phyloP scores from a whole-genome alignment of 495 filamentous ascomycete genomes.

The Aspergillus conjunctus region DNA sequence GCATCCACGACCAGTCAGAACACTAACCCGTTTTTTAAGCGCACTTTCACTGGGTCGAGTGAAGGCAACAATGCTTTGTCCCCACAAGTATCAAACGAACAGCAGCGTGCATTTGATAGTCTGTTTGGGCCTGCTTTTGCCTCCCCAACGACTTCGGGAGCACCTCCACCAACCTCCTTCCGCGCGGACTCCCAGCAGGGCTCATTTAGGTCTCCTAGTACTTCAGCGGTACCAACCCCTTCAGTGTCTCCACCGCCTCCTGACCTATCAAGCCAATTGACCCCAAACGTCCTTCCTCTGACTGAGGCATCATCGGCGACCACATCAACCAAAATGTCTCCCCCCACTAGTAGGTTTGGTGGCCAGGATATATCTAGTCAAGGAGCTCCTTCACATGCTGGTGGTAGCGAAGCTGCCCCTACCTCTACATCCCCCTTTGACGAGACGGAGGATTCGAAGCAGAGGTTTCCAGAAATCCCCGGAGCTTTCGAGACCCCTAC shows the following conservation, averaged over 20 bases:
- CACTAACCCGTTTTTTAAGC: conserved; percentile 88
- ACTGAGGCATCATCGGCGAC: conserved; percentile 64
- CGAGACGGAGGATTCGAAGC: conserved; percentile 38
- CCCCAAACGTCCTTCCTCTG: conserved; percentile 70
- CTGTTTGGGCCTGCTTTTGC: conserved; percentile 80
- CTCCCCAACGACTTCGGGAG: conserved; percentile 45
- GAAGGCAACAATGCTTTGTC: conserved; percentile 58
- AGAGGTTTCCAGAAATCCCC: conserved; percentile 34
- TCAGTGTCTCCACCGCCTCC: conserved; percentile 65
- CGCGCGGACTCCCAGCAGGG: conserved; percentile 55
- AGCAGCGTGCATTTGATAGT: conserved; percentile 80
- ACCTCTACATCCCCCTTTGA: conserved; percentile 46
- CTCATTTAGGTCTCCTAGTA: conserved; percentile 39
- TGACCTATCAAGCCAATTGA: conserved; percentile 70
- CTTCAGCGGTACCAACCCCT: conserved; percentile 56
- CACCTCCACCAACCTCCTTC: conserved; percentile 67
- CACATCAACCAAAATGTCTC: conserved; percentile 78
- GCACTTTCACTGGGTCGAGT: conserved; percentile 61
- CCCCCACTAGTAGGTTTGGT: conserved; percentile 74
- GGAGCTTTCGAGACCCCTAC: conserved; percentile 25
- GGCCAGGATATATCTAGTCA: conserved; percentile 52
- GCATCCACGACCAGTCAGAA: conserved; percentile 74
- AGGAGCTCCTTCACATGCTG: conserved; percentile 60
- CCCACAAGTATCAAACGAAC: conserved; percentile 43
- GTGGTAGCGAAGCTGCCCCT: conserved; percentile 39